A percentile compares a stretch with the other conserved stretches of the same genome.
phyloP scores from a whole-genome alignment of 352 stramenopile genomes.

The Elongisporangium anandrum region DNA sequence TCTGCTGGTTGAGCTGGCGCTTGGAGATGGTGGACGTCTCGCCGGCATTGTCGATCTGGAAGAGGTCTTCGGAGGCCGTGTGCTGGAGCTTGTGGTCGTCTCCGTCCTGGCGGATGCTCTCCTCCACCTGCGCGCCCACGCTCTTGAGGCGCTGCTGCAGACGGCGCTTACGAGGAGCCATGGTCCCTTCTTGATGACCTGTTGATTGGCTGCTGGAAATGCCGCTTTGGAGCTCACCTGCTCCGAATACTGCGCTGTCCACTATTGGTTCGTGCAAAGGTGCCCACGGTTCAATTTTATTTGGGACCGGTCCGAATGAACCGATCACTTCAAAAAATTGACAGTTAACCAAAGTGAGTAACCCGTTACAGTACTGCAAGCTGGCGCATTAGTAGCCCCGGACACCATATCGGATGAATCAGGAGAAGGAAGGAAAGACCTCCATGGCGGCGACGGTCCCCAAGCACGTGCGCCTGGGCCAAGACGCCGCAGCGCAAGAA shows the following conservation, averaged over 20 bases:
- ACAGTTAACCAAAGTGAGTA: neutral
- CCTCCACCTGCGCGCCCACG: conserved; percentile 71
- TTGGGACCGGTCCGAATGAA: too few species aligned
- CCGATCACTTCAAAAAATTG: too few species aligned
- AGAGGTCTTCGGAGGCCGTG: conserved; percentile 63
- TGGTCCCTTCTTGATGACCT: conserved; percentile 9
- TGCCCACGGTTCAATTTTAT: neutral
- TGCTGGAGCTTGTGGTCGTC: conserved; percentile 81
- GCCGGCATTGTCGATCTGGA: conserved; percentile 75
- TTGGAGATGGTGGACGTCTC: conserved; percentile 45
- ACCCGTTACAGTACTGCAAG: neutral
- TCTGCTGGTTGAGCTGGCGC: conserved; percentile 60
- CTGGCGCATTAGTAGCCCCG: neutral
- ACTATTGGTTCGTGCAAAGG: conserved; percentile 3
- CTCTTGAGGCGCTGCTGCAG: conserved; percentile 62
- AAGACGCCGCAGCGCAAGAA: neutral
- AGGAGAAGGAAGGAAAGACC: neutral
- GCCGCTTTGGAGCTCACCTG: neutral
- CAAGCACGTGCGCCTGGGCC: neutral
- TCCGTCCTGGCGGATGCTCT: conserved; percentile 69
- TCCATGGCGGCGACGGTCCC: neutral
- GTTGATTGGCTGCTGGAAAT: neutral
- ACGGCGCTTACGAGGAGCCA: conserved; percentile 45
- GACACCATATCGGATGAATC: neutral
- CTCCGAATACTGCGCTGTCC: conserved; percentile 1